Percentiles rank a stretch among this genome's conserved stretches.
Conservation (phyloP, 1,139 yeast species). For the Yamadazyma atmosphaerica region DNA sequence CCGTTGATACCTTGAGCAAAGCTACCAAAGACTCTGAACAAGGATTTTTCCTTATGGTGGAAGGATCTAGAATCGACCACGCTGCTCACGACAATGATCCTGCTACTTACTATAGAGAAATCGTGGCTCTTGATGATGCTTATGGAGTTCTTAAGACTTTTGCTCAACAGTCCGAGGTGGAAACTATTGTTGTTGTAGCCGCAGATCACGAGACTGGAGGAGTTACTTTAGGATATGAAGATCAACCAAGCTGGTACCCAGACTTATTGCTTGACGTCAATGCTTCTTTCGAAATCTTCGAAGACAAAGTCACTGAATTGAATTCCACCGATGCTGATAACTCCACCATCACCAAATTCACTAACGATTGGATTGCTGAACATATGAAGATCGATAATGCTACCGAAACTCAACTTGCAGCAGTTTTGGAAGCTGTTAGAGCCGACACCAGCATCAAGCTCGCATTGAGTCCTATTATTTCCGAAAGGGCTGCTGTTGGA, state of each 20-base stretch:
- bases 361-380: constrained; percentile 49
- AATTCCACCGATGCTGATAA: constrained; percentile 27
- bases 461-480: constrained; percentile 45
- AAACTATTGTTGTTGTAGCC: constrained; percentile 73
- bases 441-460: constrained; percentile 13
- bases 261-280: constrained; percentile 65
- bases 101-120: constrained; percentile 36
- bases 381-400: constrained; percentile 64
- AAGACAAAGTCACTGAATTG: constrained; percentile 25
- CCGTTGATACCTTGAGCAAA: constrained; percentile 59
- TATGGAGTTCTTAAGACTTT: constrained; percentile 68
- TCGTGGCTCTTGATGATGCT: constrained; percentile 66
- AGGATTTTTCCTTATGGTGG: constrained; percentile 81
- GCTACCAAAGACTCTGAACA: constrained; percentile 69
- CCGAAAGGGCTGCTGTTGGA: constrained; percentile 74
- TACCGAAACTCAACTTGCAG: constrained; percentile 47
- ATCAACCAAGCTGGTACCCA: constrained; percentile 69
- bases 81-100: constrained; percentile 92
- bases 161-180: constrained; percentile 63
- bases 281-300: constrained; percentile 71
- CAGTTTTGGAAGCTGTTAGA: constrained; percentile 20
- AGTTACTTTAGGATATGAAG: constrained; percentile 67
- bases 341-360: constrained; percentile 36
- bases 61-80: constrained; percentile 89
- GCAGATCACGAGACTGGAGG: constrained; percentile 97